Base-by-base conservation (phyloP, 306 rosid species). In the Vigna mungo region DNA sequence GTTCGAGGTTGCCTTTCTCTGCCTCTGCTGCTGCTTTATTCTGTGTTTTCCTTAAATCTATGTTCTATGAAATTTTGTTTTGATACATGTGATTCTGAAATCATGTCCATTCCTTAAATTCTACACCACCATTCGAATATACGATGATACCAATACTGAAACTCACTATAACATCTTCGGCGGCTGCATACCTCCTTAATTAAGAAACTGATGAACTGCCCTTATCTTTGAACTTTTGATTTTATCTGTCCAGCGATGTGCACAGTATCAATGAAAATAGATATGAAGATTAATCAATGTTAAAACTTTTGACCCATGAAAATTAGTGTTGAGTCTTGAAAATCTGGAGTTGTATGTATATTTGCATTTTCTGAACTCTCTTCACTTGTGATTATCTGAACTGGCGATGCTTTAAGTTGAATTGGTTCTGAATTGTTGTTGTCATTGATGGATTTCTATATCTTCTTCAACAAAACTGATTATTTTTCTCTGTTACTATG, bases 391-490 rank as follows among this genome's bases (percentile, higher is more conserved):
- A 36, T 51, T 43, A 68, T 78, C 17, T 76, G 84, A 63, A 80
- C 14, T 58, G 78, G 43, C 47, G 80, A 27, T 68, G 86, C 69
- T 70, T 90, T 90, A 32, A 32, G 44, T 8, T 63, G 88, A 27
- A 51, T 66, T 11, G 72, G 58, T 27, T 93, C 98, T 15, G 77
- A 65, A 68, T 76, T 79, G 79, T 73, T 79, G 81, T 52, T 82
- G 58, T 80, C 83, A 34, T 89, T 96, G 39, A 85, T 75, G 46
- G 94, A 82, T 76, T 78, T 90, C 48, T 95, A 93, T 15, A 90
- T 84, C 86, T 92, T 95, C 88, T 92, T 92, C 99, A 97, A 95
- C 3, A 90, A 92, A 34, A 89, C 80, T 18, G 90, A 62, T 25
- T 25, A 25, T 25, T 80, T 89, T 95, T 65, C 97, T 89, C 84